phyloP scores from a whole-genome alignment of 2,329 filamentous ascomycete species.

The Colletotrichum melonis region DNA sequence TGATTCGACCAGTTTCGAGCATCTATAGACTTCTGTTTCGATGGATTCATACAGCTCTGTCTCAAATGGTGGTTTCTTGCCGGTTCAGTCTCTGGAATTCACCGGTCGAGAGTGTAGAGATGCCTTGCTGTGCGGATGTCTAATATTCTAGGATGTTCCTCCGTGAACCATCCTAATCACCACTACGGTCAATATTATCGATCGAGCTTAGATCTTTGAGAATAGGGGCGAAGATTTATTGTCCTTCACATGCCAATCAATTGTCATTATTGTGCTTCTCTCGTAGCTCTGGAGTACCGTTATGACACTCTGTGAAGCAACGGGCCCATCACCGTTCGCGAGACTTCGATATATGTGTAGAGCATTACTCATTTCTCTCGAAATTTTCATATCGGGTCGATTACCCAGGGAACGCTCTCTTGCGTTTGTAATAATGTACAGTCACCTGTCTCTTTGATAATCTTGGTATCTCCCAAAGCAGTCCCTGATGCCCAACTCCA shows the following conservation, averaged over 20 bases:
- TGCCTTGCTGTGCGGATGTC: too few relatives aligned
- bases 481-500: slow-evolving; percentile 14
- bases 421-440: not conserved
- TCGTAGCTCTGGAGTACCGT: not conserved
- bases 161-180: too few relatives aligned
- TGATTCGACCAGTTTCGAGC: too few relatives aligned
- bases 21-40: too few relatives aligned
- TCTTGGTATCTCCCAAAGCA: slow-evolving; percentile 28
- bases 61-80: too few relatives aligned
- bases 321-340: not conserved
- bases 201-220: too few relatives aligned
- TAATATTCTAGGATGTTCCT: too few relatives aligned
- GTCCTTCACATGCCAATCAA: not conserved
- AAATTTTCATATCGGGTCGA: not conserved
- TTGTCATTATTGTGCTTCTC: not conserved
- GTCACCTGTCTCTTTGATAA: not conserved
- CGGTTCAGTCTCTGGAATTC: too few relatives aligned
- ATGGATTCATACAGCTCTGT: too few relatives aligned
- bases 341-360: not conserved
- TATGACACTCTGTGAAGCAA: too few relatives aligned
- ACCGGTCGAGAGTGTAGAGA: too few relatives aligned
- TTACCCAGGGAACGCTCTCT: not conserved
- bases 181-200: too few relatives aligned
- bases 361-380: not conserved
- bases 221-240: not conserved